Conservation (phyloP, 140 eudicot genomes). For the Stevia rebaudiana region DNA sequence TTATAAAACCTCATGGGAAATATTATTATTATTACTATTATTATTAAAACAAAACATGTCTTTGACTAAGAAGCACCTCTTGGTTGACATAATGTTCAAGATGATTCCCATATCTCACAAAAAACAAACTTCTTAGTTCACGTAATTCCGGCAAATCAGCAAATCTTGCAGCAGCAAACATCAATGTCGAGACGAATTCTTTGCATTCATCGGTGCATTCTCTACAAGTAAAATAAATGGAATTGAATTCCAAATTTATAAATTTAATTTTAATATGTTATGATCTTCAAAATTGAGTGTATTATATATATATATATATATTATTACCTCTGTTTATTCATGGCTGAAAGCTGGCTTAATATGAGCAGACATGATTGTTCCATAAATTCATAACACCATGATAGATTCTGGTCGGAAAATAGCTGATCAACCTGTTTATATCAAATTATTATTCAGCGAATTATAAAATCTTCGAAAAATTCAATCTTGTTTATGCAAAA, state of each 20-base stretch:
- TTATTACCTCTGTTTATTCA: constrained; percentile 64
- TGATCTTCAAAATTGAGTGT: background rate
- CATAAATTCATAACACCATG: constrained; percentile 68
- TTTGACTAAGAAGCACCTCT: constrained; percentile 48
- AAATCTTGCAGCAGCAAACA: constrained; percentile 87
- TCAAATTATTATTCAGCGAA: background rate
- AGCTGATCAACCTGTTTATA: constrained; percentile 74
- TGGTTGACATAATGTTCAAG: constrained; percentile 60
- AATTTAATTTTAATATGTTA: background rate
- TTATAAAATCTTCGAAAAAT: background rate
- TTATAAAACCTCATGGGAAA: background rate
- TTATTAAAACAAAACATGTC: background rate
- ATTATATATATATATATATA: too few species aligned
- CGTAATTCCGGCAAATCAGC: constrained; percentile 91
- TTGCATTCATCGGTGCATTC: constrained; percentile 88
- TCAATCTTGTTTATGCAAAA: background rate
- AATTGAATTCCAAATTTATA: background rate
- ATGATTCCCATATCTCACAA: constrained; percentile 57
- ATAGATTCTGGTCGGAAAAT: constrained; percentile 45
- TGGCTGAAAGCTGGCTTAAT: constrained; percentile 41
- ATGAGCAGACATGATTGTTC: constrained; percentile 45
- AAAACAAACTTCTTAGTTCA: constrained; percentile 53
- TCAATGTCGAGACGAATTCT: constrained; percentile 66
- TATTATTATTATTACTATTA: too few species aligned
- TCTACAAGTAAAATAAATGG: constrained; percentile 22